phyloP scores from a whole-genome alignment of 1,139 yeast species.

The Taiozyma sp. region DNA sequence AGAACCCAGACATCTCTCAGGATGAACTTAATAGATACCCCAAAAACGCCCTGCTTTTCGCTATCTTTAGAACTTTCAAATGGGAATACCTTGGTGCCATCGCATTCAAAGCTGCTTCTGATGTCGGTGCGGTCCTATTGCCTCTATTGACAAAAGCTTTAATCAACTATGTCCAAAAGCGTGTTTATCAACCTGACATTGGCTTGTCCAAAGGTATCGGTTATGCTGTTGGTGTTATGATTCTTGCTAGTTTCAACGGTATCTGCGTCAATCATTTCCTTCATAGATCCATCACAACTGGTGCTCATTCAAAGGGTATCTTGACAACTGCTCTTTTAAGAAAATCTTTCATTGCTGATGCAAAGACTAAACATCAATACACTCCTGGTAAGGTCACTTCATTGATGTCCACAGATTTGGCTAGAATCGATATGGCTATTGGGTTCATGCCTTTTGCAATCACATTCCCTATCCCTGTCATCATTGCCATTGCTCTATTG shows the following conservation, averaged over 20 bases:
- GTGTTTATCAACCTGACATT: conserved; percentile 27
- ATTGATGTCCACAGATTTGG: conserved; percentile 70
- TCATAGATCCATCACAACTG: conserved; percentile 54
- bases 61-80: conserved; percentile 53
- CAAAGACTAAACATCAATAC: conserved; percentile 52
- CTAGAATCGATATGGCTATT: conserved; percentile 73
- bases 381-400: conserved; percentile 70
- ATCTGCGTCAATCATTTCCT: conserved; percentile 58
- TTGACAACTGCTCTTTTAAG: conserved; percentile 60
- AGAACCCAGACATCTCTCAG: conserved; percentile 28
- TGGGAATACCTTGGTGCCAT: conserved; percentile 43
- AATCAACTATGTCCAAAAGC: conserved; percentile 40
- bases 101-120: conserved; percentile 38
- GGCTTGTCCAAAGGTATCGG: conserved; percentile 50
- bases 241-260: conserved; percentile 42
- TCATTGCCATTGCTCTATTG: conserved; percentile 56
- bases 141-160: conserved; percentile 49
- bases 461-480: conserved; percentile 57
- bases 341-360: conserved; percentile 58
- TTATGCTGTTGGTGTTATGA: conserved; percentile 50
- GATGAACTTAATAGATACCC: conserved; percentile 34
- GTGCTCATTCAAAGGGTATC: conserved; percentile 63
- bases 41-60: conserved; percentile 33
- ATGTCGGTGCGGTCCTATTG: conserved; percentile 44
- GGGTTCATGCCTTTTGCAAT: conserved; percentile 64